phyloP scores from a whole-genome alignment of 208 protist genomes.

The Leptomonas pyrrhocoris region DNA sequence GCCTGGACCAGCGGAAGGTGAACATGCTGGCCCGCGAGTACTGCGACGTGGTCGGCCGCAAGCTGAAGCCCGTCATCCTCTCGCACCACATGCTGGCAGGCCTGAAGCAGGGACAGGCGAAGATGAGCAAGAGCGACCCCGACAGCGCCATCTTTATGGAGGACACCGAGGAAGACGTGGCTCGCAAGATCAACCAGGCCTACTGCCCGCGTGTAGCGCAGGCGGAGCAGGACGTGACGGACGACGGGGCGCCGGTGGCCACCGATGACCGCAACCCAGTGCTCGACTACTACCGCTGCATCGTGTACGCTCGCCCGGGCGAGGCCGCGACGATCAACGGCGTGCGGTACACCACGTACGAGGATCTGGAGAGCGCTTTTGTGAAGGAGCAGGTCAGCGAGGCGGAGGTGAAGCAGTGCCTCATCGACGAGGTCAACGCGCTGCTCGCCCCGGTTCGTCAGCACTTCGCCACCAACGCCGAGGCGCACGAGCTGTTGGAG shows the following conservation, averaged over 20 bases:
- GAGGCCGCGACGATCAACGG: slow-evolving; percentile 50
- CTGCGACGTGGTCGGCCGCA: slow-evolving; percentile 90
- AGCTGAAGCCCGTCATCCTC: slow-evolving; percentile 97
- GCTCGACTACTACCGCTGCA: slow-evolving; percentile 95
- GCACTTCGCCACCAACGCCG: slow-evolving; percentile 90
- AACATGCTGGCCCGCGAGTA: slow-evolving; percentile 99
- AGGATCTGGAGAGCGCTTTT: slow-evolving; percentile 83
- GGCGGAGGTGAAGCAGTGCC: slow-evolving; percentile 79
- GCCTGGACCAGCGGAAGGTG: slow-evolving; percentile 99
- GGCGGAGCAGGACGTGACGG: slow-evolving; percentile 43
- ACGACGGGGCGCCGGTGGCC: slow-evolving; percentile 73
- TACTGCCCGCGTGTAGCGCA: slow-evolving; percentile 92
- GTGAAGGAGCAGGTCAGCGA: slow-evolving; percentile 68
- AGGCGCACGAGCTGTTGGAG: slow-evolving; percentile 88
- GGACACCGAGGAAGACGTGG: slow-evolving; percentile 95
- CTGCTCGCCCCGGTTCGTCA: slow-evolving; percentile 95
- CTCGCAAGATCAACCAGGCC: slow-evolving; percentile 94
- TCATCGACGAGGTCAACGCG: slow-evolving; percentile 88
- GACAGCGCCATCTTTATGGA: slow-evolving; percentile 99
- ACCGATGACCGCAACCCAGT: slow-evolving; percentile 94
- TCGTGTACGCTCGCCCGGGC: slow-evolving; percentile 86
- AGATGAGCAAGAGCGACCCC: slow-evolving; percentile 99
- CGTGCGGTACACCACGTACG: slow-evolving; percentile 70
- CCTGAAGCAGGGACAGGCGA: slow-evolving; percentile 95
- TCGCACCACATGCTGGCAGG: slow-evolving; percentile 98